Conservation (phyloP, 1,139 yeast genomes). For the Suzukiozyma palmioleophila region DNA sequence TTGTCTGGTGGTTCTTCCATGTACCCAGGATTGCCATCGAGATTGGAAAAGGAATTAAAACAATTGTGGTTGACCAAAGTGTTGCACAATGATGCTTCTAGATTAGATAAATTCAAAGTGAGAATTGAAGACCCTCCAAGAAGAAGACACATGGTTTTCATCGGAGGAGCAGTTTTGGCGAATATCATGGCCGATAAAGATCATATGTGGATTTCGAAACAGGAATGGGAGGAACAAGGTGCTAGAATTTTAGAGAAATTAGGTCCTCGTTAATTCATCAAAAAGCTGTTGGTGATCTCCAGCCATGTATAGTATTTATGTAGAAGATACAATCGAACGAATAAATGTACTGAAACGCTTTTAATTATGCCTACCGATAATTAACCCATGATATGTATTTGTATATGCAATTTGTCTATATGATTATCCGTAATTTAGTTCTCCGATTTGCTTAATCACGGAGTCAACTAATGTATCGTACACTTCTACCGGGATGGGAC, state of each 20-base stretch:
- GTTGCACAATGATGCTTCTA: constrained; percentile 78
- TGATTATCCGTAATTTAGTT: constrained; percentile 28
- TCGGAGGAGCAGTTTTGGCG: constrained; percentile 98
- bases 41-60: constrained; percentile 92
- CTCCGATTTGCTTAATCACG: constrained; percentile 37
- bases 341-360: not conserved
- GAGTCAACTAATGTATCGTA: constrained; percentile 41
- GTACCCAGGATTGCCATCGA: constrained; percentile 97
- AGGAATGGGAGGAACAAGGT: constrained; percentile 98
- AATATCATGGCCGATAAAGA: constrained; percentile 98
- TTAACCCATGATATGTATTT: not conserved
- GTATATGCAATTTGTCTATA: constrained; percentile 2
- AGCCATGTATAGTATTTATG: not conserved
- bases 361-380: not conserved
- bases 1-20: constrained; percentile 96
- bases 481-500: constrained; percentile 32
- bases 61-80: constrained; percentile 93
- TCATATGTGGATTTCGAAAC: constrained; percentile 95
- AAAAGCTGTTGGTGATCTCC: not conserved
- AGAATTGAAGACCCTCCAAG: constrained; percentile 98
- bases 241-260: constrained; percentile 77
- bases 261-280: constrained; percentile 69
- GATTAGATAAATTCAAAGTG: constrained; percentile 89
- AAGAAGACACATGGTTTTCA: constrained; percentile 97
- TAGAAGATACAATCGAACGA: not conserved